These are phyloP conservation scores for Septoria linicola DNA, from an alignment of 2,329 filamentous ascomycete genomes.

Conservation along the genomic window DNA sequence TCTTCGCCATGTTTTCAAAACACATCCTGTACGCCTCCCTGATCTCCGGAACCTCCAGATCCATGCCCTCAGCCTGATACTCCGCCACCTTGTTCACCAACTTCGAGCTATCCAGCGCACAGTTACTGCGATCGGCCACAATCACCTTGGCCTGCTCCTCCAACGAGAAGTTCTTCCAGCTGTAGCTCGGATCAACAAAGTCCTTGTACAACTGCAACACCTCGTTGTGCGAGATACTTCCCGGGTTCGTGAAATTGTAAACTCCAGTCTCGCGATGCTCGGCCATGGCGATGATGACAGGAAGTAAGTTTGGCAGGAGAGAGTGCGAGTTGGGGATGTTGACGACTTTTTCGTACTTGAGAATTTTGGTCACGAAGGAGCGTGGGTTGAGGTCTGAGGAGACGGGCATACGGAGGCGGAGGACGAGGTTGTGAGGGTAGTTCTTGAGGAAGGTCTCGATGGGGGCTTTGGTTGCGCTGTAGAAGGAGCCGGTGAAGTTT, in stretches of 20 bases:
- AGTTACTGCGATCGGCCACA: slow-evolving; percentile 67
- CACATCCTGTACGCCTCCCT: slow-evolving; percentile 61
- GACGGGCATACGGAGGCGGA: slow-evolving; percentile 68
- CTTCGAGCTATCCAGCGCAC: slow-evolving; percentile 61
- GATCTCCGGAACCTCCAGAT: slow-evolving; percentile 59
- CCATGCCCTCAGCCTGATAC: slow-evolving; percentile 43
- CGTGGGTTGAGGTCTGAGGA: slow-evolving; percentile 65
- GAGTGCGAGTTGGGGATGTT: slow-evolving; percentile 69
- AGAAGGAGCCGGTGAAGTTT: slow-evolving; percentile 68
- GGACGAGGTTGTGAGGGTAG: slow-evolving; percentile 62
- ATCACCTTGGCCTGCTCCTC: slow-evolving; percentile 67
- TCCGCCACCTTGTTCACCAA: slow-evolving; percentile 59
- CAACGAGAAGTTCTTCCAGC: slow-evolving; percentile 65
- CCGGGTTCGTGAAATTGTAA: slow-evolving; percentile 71
- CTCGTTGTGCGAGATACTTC: slow-evolving; percentile 70
- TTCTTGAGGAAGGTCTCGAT: slow-evolving; percentile 65
- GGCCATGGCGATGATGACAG: slow-evolving; percentile 59
- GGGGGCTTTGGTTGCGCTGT: slow-evolving; percentile 65
- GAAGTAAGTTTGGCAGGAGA: slow-evolving; percentile 64
- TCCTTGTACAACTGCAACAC: slow-evolving; percentile 63
- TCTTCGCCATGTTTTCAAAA: slow-evolving; percentile 58
- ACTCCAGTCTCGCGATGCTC: slow-evolving; percentile 62
- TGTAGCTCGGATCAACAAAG: slow-evolving; percentile 60
- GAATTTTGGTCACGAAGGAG: slow-evolving; percentile 69
- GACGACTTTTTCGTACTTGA: slow-evolving; percentile 63